These are phyloP conservation scores for Hura crepitans DNA, from an alignment of 441 rosid species.

Conservation along the genomic window DNA sequence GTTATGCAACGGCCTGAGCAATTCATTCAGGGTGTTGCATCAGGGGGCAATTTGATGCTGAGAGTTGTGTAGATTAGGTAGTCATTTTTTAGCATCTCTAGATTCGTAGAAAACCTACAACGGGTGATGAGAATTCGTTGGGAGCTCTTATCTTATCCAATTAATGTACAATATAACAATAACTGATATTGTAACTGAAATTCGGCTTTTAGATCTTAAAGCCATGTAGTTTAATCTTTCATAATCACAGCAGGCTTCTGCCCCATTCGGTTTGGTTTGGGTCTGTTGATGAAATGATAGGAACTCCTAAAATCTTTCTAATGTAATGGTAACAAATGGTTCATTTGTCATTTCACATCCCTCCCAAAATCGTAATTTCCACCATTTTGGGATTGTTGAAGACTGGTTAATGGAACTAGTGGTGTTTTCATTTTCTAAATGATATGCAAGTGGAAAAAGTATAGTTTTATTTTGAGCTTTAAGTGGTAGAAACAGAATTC, in stretches of 20 bases:
- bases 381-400: slow-evolving; percentile 3
- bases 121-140: slow-evolving; percentile 32
- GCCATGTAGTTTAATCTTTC: slow-evolving; percentile 35
- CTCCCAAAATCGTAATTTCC: not conserved
- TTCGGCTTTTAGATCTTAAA: slow-evolving; percentile 36
- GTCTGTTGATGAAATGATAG: slow-evolving; percentile 15
- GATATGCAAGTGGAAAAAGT: not conserved
- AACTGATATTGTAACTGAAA: slow-evolving; percentile 46
- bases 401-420: not conserved
- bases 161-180: slow-evolving; percentile 52
- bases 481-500: not conserved
- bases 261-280: slow-evolving; percentile 31
- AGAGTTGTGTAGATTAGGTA: slow-evolving; percentile 61
- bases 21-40: slow-evolving; percentile 34
- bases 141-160: slow-evolving; percentile 41
- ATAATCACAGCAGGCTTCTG: slow-evolving; percentile 20
- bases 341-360: slow-evolving; percentile 7
- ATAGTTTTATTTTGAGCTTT: not conserved
- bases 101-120: slow-evolving; percentile 38
- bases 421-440: not conserved
- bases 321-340: slow-evolving; percentile 12
- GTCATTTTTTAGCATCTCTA: slow-evolving; percentile 54
- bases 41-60: slow-evolving; percentile 33
- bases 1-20: slow-evolving; percentile 37
- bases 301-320: not conserved